A percentile compares a stretch with the other conserved stretches of the same genome.
Evolutionary conservation across 1,284 basidiomycete genomes (phyloP).

Genomic region (Erythrobasidium hasegawianum): DNA sequence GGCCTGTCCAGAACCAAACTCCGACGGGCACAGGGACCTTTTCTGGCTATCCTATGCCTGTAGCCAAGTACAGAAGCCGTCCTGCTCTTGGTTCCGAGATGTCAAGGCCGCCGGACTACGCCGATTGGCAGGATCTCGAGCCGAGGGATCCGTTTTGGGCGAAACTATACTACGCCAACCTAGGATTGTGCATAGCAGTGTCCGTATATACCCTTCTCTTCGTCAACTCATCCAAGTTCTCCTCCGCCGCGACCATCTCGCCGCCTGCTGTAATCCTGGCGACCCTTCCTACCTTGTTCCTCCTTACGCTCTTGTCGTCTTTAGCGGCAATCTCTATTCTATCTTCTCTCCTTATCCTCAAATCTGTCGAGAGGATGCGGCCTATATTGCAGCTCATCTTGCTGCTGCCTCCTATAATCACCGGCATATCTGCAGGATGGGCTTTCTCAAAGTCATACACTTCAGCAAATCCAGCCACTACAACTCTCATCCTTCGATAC

Average conservation of each 20-base stretch:
- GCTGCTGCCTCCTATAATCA: slow-evolving; percentile 15
- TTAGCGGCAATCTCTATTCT: slow-evolving; percentile 8
- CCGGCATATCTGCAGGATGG: slow-evolving; percentile 19
- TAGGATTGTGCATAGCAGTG: neutral
- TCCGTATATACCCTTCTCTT: neutral
- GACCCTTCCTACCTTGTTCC: slow-evolving; percentile 17
- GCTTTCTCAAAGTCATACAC: slow-evolving; percentile 19
- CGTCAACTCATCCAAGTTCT: neutral
- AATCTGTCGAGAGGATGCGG: slow-evolving; percentile 17
- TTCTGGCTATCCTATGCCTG: neutral
- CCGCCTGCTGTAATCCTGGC: slow-evolving; percentile 16
- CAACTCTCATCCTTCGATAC: neutral
- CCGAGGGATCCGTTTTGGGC: slow-evolving; percentile 1
- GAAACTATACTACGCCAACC: neutral
- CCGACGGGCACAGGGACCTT: neutral
- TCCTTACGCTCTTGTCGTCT: slow-evolving; percentile 5
- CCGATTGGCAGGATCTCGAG: neutral
- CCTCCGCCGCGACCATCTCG: slow-evolving; percentile 5
- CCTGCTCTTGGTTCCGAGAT: neutral
- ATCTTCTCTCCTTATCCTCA: slow-evolving; percentile 15
- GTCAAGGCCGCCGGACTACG: no score
- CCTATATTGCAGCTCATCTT: slow-evolving; percentile 3
- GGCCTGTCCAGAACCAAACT: neutral
- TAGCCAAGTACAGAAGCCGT: neutral
- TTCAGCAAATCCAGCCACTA: neutral